Percentiles rank a stretch among this genome's conserved stretches.
phyloP scores from a whole-genome alignment of 2,329 filamentous ascomycete species.

The Apiospora rasikravindrae region DNA sequence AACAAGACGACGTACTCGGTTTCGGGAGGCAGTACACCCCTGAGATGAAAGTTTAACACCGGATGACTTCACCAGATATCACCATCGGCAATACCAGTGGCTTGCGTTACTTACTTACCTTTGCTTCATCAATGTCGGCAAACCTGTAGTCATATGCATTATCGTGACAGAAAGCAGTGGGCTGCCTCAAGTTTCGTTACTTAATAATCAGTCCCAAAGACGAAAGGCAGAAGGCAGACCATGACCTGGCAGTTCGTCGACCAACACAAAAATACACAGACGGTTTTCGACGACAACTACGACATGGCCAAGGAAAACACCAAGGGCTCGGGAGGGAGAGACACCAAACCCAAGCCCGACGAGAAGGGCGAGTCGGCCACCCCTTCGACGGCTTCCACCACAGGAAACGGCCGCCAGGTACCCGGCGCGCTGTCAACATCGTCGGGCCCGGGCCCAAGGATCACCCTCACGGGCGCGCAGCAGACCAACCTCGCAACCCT shows the following conservation, averaged over 20 bases:
- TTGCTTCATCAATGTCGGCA: neutral
- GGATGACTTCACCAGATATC: neutral
- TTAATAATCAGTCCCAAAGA: no score
- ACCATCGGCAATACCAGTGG: neutral
- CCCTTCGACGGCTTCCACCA: neutral
- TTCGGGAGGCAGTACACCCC: neutral
- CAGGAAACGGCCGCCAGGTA: neutral
- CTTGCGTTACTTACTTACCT: no score
- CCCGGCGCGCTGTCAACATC: neutral
- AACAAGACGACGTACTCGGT: slow-evolving; percentile 3
- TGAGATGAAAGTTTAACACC: neutral
- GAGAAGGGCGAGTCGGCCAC: neutral
- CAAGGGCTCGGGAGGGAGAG: neutral
- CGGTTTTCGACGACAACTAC: neutral
- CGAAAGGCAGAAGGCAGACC: neutral
- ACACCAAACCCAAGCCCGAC: neutral
- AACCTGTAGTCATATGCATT: neutral
- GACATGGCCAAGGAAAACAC: neutral
- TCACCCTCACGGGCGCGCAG: slow-evolving; percentile 8
- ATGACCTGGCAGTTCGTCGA: neutral
- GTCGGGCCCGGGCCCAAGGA: neutral
- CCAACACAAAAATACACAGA: neutral
- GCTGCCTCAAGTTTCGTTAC: rapidly evolving
- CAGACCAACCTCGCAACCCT: slow-evolving; percentile 19
- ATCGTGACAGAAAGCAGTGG: neutral